Conservation (phyloP, 192 early-diverging fungal genomes). For the Entomortierella parvispora region DNA sequence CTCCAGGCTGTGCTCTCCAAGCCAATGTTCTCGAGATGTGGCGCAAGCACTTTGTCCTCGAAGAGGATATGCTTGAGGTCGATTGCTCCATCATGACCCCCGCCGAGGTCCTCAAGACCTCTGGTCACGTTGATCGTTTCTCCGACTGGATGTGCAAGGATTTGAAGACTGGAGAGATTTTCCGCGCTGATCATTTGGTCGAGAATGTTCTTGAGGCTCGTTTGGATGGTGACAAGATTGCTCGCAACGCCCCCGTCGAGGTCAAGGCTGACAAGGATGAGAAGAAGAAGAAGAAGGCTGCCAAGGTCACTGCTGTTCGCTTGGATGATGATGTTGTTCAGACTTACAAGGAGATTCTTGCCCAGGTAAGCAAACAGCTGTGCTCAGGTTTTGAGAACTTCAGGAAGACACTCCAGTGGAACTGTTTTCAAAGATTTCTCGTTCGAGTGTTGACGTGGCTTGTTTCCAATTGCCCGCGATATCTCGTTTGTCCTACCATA, state of each 20-base stretch:
- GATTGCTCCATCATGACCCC: constrained; percentile 99
- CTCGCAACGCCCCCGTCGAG: constrained; percentile 61
- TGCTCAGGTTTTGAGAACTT: background rate
- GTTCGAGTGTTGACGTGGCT: background rate
- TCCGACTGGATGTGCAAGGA: constrained; percentile 99
- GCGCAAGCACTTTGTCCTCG: constrained; percentile 97
- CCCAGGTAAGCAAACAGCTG: constrained; percentile 78
- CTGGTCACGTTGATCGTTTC: constrained; percentile 99
- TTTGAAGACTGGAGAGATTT: constrained; percentile 90
- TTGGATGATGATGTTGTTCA: constrained; percentile 68
- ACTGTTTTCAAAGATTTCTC: background rate
- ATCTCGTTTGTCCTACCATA: background rate
- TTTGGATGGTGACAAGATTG: constrained; percentile 85
- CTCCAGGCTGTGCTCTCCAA: constrained; percentile 92
- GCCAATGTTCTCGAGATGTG: constrained; percentile 90
- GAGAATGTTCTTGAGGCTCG: constrained; percentile 93
- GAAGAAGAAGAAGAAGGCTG: constrained; percentile 81
- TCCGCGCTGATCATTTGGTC: constrained; percentile 97
- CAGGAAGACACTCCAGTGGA: background rate
- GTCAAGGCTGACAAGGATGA: constrained; percentile 62
- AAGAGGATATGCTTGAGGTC: constrained; percentile 99
- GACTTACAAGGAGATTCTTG: constrained; percentile 89
- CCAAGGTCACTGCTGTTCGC: constrained; percentile 67
- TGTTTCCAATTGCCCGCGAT: background rate
- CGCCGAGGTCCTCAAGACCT: constrained; percentile 94